Conservation (phyloP, 495 filamentous ascomycete species). For the Cryomyces minteri region DNA sequence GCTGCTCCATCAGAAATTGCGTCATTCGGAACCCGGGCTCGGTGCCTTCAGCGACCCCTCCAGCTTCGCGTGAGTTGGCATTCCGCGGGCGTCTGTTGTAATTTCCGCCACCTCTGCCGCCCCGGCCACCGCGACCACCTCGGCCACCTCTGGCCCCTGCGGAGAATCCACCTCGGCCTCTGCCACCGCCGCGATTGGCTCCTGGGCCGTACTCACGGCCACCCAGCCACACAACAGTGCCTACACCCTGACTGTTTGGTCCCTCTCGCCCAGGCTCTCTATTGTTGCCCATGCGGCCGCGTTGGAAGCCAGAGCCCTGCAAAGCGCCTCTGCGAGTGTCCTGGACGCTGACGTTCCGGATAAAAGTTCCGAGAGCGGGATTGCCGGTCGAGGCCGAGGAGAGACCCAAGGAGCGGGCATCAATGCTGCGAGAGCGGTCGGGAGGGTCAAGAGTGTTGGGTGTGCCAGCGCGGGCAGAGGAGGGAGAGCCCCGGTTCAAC, state of each 20-base stretch:
- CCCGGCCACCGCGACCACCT: neutral
- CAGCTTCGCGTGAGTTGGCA: neutral
- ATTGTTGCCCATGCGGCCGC: neutral
- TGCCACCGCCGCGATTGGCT: neutral
- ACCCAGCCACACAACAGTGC: too few relatives aligned
- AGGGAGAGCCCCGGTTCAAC: too few relatives aligned
- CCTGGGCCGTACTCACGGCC: neutral
- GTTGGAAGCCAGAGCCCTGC: neutral
- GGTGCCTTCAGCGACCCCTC: neutral
- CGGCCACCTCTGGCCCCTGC: neutral
- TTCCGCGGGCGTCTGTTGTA: neutral
- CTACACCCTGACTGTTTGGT: too few relatives aligned
- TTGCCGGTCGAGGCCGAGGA: too few relatives aligned
- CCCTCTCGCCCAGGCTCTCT: neutral
- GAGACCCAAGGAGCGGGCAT: too few relatives aligned
- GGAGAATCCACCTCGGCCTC: neutral
- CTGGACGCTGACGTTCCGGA: too few relatives aligned
- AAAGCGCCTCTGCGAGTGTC: too few relatives aligned
- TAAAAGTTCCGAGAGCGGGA: too few relatives aligned
- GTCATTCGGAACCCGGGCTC: neutral
- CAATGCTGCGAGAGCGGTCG: too few relatives aligned
- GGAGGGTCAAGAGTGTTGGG: too few relatives aligned
- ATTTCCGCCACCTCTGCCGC: neutral
- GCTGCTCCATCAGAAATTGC: neutral
- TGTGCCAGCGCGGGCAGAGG: too few relatives aligned